These are phyloP conservation scores for Fusarium napiforme DNA, from an alignment of 2,329 filamentous ascomycete species.

Conservation along the genomic window DNA sequence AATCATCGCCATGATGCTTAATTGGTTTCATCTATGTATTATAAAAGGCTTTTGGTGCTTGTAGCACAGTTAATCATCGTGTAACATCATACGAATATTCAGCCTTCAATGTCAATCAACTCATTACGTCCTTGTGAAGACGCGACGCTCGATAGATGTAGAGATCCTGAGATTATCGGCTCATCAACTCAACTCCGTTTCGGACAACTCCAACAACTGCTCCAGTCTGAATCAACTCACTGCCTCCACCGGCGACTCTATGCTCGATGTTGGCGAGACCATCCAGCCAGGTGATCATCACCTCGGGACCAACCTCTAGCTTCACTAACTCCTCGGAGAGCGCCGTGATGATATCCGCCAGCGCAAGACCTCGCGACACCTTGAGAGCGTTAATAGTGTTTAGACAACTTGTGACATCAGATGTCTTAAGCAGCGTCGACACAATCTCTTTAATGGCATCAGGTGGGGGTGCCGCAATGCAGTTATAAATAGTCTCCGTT, in stretches of 20 bases:
- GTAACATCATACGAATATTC: not conserved
- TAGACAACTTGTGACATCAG: conserved; percentile 89
- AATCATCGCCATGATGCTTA: not conserved
- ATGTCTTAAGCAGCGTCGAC: conserved; percentile 82
- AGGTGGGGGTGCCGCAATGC: conserved; percentile 94
- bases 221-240: conserved; percentile 89
- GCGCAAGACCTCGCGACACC: conserved; percentile 81
- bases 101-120: not conserved
- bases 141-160: not conserved
- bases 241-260: conserved; percentile 85
- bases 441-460: conserved; percentile 87
- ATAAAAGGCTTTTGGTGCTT: not conserved
- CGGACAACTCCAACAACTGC: conserved; percentile 90
- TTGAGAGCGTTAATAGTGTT: conserved; percentile 91
- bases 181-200: conserved; percentile 81
- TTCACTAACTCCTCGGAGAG: conserved; percentile 84
- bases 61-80: not conserved
- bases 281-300: conserved; percentile 90
- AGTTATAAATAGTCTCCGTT: conserved; percentile 95
- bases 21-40: conserved; percentile 12
- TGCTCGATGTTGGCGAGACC: conserved; percentile 94
- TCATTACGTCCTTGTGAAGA: not conserved
- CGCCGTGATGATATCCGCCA: conserved; percentile 93
- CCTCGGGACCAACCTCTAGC: conserved; percentile 85
- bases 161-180: conserved; percentile 40